Evolutionary conservation across 441 rosid genomes (phyloP), one percentile per base, ranked within the genome.

Genomic region (Erodium moschatum): DNA sequence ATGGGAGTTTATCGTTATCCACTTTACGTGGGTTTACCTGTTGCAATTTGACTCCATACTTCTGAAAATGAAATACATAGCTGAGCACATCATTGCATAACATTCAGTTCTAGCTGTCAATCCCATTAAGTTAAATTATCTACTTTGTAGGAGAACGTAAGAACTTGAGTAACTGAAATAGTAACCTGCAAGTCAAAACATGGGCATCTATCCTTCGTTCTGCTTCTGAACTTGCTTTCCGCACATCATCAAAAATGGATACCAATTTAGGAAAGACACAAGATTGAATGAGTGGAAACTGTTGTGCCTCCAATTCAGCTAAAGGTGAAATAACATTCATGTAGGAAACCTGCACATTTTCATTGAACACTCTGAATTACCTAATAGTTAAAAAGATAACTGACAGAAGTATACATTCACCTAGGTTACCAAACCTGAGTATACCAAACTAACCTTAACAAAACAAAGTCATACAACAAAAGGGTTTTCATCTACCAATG

Each of bases 151-250:
- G 24, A 29, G 69, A 7, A 52, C 29, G 61, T 64, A 46, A 44
- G 29, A 20, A 62, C n/a, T 64, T 56, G 68, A 64, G 46, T 4
- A 72, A 69, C 42, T 54, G 69, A 31, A 38, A 46, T 68, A 13
- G 31, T 69, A 73, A 93, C 98, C 98, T 84, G 97, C 87, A 91
- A 6, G 82, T 73, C 11, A 72, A 78, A 65, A 77, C 66, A 72
- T 88, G 90, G 65, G 84, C 79, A 75, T 89, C 92, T 46, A 93
- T 89, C 75, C 80, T 87, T 64, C 76, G 74, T 81, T 91, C 97
- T 0, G 96, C 97, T 82, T 89, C 91, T 58, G 82, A 83, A 67
- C 98, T 87, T 12, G 96, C 92, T 80, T 79, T 88, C 65, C 89
- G 83, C 70, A 86, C 91, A 61, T 75, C 87, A 48, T 83, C 89